Percentiles rank a stretch among this genome's conserved stretches.
Evolutionary conservation across 805 yeast species (phyloP).

Genomic region (Candida piceae): DNA sequence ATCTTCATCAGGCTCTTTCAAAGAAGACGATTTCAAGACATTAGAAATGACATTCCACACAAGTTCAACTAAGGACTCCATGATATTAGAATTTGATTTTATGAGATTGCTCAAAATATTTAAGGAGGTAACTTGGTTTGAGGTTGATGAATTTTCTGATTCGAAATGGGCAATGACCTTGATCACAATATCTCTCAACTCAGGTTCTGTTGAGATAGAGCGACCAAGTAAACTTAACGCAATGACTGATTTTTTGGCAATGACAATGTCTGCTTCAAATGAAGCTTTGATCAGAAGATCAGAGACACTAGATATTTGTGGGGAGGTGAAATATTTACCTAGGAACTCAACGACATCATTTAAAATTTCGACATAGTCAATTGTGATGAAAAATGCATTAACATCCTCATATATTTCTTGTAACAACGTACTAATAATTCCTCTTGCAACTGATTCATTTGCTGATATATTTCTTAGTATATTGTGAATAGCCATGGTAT

Average conservation of each 20-base stretch:
- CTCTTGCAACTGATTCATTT: constrained; percentile 12
- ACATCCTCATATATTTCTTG: constrained; percentile 30
- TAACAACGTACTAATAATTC: constrained; percentile 33
- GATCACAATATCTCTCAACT: constrained; percentile 6
- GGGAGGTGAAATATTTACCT: constrained; percentile 23
- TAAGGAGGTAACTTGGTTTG: constrained; percentile 14
- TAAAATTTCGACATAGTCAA: constrained; percentile 59
- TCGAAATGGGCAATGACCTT: background rate
- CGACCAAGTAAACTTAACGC: constrained; percentile 34
- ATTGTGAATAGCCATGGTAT: constrained; percentile 48
- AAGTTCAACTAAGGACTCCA: constrained; percentile 10
- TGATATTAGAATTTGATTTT: constrained; percentile 23
- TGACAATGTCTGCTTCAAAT: constrained; percentile 38
- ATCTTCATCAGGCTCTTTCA: constrained; percentile 27
- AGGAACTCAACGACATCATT: constrained; percentile 49
- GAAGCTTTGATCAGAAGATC: constrained; percentile 31
- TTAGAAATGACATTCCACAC: constrained; percentile 12
- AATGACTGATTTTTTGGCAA: constrained; percentile 39
- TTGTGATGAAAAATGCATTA: constrained; percentile 22
- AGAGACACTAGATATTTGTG: constrained; percentile 21
- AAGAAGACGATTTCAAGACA: constrained; percentile 13
- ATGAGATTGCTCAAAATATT: constrained; percentile 19
- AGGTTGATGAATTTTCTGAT: background rate
- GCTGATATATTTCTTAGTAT: constrained; percentile 31
- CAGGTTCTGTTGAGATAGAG: constrained; percentile 16